Conservation (phyloP, 73 alveolate species). For the Paramecium caudatum region DNA sequence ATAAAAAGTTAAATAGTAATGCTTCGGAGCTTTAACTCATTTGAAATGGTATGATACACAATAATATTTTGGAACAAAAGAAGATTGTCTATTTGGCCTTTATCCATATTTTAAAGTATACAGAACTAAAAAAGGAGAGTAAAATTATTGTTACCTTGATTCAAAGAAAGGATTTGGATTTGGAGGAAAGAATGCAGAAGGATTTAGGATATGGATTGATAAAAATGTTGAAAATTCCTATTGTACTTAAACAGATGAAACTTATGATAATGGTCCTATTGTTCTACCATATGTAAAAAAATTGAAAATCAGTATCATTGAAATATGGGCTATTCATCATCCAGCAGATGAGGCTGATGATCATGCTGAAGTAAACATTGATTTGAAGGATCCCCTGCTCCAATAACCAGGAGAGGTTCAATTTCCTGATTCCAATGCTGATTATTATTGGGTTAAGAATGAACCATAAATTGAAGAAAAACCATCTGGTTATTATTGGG, state of each 20-base stretch:
- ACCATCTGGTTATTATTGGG: constrained; percentile 55
- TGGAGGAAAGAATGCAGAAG: constrained; percentile 53
- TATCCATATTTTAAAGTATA: constrained; percentile 26
- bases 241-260: constrained; percentile 12
- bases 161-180: constrained; percentile 38
- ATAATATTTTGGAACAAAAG: constrained; percentile 52
- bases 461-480: constrained; percentile 9
- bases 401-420: constrained; percentile 3
- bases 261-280: constrained; percentile 55
- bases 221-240: constrained; percentile 20
- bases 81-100: constrained; percentile 44
- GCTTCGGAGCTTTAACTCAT: constrained; percentile 3
- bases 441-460: constrained; percentile 18
- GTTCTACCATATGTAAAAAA: constrained; percentile 27
- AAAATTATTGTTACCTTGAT: constrained; percentile 46
- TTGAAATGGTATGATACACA: constrained; percentile 19
- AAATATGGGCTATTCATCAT: constrained; percentile 35
- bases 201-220: constrained; percentile 42
- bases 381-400: constrained; percentile 32
- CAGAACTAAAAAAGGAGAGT: constrained; percentile 33
- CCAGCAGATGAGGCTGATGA: constrained; percentile 56
- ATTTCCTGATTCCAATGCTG: constrained; percentile 54
- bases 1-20: not conserved
- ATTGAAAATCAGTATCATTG: not conserved
- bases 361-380: not conserved